Evolutionary conservation across 2,329 filamentous ascomycete genomes (phyloP).

Genomic region (Cladosporium sp.): DNA sequence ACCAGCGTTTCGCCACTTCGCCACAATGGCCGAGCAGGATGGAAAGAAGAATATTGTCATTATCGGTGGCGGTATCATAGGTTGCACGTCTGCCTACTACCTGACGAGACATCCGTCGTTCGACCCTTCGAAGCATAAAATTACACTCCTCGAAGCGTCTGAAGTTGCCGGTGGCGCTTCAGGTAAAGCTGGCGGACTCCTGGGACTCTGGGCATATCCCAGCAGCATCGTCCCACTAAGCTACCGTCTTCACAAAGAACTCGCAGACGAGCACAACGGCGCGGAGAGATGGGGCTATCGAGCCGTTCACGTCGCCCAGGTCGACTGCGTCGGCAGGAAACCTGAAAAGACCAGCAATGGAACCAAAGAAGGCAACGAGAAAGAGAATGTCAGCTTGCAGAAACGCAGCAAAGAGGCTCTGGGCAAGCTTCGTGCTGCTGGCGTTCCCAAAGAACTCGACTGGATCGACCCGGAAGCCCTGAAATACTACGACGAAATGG

Average conservation of each 20-base stretch:
- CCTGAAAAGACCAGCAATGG: slow-evolving; percentile 20
- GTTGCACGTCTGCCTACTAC: slow-evolving; percentile 86
- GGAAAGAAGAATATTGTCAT: slow-evolving; percentile 33
- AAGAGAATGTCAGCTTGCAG: slow-evolving; percentile 46
- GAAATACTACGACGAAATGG: slow-evolving; percentile 76
- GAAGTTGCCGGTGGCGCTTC: slow-evolving; percentile 86
- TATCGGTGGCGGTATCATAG: slow-evolving; percentile 82
- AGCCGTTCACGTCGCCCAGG: slow-evolving; percentile 67
- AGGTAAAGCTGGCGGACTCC: slow-evolving; percentile 86
- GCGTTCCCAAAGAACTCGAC: slow-evolving; percentile 72
- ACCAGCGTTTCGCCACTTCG: background rate
- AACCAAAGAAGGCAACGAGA: background rate
- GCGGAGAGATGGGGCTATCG: slow-evolving; percentile 82
- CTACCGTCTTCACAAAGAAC: slow-evolving; percentile 74
- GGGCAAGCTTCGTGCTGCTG: slow-evolving; percentile 51
- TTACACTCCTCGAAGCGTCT: slow-evolving; percentile 83
- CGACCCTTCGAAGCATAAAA: slow-evolving; percentile 67
- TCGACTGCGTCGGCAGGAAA: slow-evolving; percentile 49
- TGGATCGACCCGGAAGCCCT: slow-evolving; percentile 73
- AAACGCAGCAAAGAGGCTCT: slow-evolving; percentile 52
- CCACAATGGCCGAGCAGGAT: slow-evolving; percentile 25
- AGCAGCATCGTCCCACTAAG: slow-evolving; percentile 77
- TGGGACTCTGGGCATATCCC: slow-evolving; percentile 91
- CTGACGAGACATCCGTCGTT: slow-evolving; percentile 81
- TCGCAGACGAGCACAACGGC: slow-evolving; percentile 80